phyloP scores from a whole-genome alignment of 2,329 filamentous ascomycete species.

The Beauveria sp. region DNA sequence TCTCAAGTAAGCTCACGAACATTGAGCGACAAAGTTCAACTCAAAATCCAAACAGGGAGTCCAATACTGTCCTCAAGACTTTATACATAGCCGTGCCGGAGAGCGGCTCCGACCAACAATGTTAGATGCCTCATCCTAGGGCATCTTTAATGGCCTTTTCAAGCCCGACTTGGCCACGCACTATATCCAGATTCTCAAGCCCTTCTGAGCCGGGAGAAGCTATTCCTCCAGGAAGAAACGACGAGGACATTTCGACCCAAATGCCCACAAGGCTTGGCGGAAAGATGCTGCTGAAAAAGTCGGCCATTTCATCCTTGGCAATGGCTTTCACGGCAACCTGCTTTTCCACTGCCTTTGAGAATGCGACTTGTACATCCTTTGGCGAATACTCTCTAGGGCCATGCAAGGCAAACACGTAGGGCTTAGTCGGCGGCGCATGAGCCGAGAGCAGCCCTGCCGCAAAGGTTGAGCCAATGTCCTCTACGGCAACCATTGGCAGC shows the following conservation, averaged over 20 bases:
- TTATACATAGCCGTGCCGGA: background rate
- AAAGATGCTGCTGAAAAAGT: conserved; percentile 18
- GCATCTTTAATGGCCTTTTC: conserved; percentile 14
- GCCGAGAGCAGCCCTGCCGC: conserved; percentile 19
- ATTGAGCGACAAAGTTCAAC: background rate
- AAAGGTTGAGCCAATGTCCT: conserved; percentile 19
- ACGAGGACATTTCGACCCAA: conserved; percentile 25
- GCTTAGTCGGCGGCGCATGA: conserved; percentile 15
- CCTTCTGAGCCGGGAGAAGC: conserved; percentile 15
- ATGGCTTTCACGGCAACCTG: conserved; percentile 23
- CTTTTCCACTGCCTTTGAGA: conserved; percentile 20
- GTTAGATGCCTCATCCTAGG: background rate
- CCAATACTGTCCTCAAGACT: background rate
- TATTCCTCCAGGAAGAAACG: conserved; percentile 22
- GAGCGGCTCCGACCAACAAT: background rate
- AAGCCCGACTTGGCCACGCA: conserved; percentile 18
- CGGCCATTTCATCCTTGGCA: conserved; percentile 16
- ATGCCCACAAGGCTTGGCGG: conserved; percentile 17
- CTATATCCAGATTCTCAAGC: conserved; percentile 13
- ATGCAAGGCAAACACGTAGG: conserved; percentile 25
- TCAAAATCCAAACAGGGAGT: too few species aligned
- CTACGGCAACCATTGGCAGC: conserved; percentile 25
- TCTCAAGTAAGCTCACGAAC: background rate
- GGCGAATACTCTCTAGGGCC: conserved; percentile 24
- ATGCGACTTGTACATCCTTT: conserved; percentile 21